A percentile compares a stretch with the other conserved stretches of the same genome.
Evolutionary conservation across 805 yeast genomes (phyloP).

Genomic region (Naumovozyma castellii): DNA sequence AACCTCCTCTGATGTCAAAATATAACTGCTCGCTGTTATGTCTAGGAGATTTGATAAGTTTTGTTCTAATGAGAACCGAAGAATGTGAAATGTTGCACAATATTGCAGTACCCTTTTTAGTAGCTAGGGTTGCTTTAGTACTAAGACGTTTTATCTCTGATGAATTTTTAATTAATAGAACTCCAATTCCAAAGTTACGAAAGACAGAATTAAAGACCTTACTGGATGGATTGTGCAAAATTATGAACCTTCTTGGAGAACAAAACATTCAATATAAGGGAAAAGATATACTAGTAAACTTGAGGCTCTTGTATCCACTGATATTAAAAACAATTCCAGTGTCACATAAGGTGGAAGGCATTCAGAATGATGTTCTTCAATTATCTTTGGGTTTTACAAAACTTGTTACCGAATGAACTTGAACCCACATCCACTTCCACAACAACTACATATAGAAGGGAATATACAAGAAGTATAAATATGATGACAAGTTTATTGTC

Average conservation of each 20-base stretch:
- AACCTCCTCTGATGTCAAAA: conserved; percentile 37
- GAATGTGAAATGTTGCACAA: conserved; percentile 14
- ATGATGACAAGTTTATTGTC: background rate
- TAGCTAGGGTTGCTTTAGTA: conserved; percentile 49
- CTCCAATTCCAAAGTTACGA: conserved; percentile 62
- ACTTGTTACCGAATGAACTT: conserved; percentile 8
- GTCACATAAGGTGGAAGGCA: conserved; percentile 25
- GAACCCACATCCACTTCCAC: no score
- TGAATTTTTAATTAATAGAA: conserved; percentile 43
- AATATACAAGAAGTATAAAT: no score
- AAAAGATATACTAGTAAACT: conserved; percentile 6
- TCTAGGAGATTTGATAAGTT: conserved; percentile 41
- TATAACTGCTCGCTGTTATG: conserved; percentile 45
- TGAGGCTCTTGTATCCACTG: conserved; percentile 22
- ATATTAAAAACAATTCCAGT: conserved; percentile 27
- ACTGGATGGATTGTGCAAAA: conserved; percentile 35
- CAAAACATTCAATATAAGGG: background rate
- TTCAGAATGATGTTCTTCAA: conserved; percentile 22
- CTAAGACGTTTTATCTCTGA: conserved; percentile 59
- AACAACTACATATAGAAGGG: no score
- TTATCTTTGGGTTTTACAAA: conserved; percentile 24
- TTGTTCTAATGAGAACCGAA: conserved; percentile 27
- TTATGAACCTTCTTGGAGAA: conserved; percentile 13
- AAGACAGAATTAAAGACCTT: conserved; percentile 47
- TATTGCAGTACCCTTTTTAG: conserved; percentile 38